Conservation (phyloP, 805 yeast species). For the Candida parachauliodes region DNA sequence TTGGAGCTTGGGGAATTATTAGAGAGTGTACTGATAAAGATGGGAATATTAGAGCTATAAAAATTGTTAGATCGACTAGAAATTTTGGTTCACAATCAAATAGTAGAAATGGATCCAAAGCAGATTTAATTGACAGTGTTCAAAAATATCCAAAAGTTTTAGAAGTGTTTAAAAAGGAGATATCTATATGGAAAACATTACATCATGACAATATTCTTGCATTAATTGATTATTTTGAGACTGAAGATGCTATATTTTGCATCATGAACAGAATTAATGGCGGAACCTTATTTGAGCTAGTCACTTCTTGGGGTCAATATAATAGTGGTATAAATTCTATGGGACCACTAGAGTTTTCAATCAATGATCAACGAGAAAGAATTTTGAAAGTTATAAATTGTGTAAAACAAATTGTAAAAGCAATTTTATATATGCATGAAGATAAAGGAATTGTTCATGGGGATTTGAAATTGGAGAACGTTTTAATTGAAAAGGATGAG, state of each 20-base stretch:
- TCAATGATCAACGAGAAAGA: conserved; percentile 27
- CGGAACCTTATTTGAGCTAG: conserved; percentile 80
- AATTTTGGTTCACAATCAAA: neutral
- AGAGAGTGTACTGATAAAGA: conserved; percentile 55
- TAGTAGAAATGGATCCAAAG: conserved; percentile 1
- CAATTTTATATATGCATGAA: conserved; percentile 56
- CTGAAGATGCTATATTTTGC: conserved; percentile 63
- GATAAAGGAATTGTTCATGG: conserved; percentile 67
- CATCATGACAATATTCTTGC: conserved; percentile 65
- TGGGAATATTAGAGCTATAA: conserved; percentile 51
- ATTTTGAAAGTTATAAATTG: conserved; percentile 31
- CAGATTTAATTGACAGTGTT: conserved; percentile 11
- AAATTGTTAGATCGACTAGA: conserved; percentile 45
- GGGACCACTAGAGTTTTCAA: conserved; percentile 26
- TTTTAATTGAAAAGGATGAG: conserved; percentile 48
- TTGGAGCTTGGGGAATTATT: conserved; percentile 88
- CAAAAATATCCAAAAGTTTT: conserved; percentile 46
- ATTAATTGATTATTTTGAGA: conserved; percentile 57
- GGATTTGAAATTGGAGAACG: conserved; percentile 79
- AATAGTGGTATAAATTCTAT: conserved; percentile 23
- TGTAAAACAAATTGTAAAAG: conserved; percentile 53
- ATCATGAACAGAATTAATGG: conserved; percentile 64
- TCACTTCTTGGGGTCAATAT: conserved; percentile 59
- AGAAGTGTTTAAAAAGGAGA: conserved; percentile 65
- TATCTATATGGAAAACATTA: conserved; percentile 68